Evolutionary conservation across 108 stramenopile genomes (phyloP), one percentile per base, ranked within the genome.

Genomic region (Epipyxis sp.): DNA sequence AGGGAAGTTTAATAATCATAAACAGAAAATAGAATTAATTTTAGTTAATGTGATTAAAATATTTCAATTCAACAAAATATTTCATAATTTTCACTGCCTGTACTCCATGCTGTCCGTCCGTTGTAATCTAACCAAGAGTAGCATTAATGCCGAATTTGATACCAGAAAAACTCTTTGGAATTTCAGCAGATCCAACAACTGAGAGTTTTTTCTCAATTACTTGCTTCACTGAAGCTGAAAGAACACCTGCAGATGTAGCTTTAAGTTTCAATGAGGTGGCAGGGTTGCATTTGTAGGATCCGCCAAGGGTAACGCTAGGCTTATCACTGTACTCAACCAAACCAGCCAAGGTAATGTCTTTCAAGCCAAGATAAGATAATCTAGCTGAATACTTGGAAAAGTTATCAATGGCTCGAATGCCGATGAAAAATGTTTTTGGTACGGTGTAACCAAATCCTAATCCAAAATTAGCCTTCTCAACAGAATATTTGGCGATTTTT

Each of bases 71-170:
- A n/a, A n/a, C n/a, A n/a, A n/a, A n/a, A n/a, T n/a, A n/a, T n/a
- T n/a, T n/a, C n/a, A n/a, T n/a, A n/a, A n/a, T n/a, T n/a, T n/a
- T n/a, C n/a, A n/a, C n/a, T n/a, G n/a, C n/a, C n/a, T n/a, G n/a
- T n/a, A n/a, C n/a, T n/a, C n/a, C n/a, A n/a, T n/a, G n/a, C n/a
- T n/a, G n/a, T n/a, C n/a, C n/a, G n/a, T n/a, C n/a, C n/a, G n/a
- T n/a, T 50, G 46, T 20, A 50, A 50, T 74, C 43, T 74, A 74
- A 57, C 71, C 71, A 57, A 74, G 71, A 37, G 71, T 74, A 42
- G 71, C 71, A 25, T 46, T 57, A 32, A 74, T 42, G 25, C 71
- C 71, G 44, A 74, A 25, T 42, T 74, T 74, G 71, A 6, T 6
- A 42, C 6, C 10, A 32, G 25, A 3, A 16, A 54, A 34, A 6